Evolutionary conservation across 495 filamentous ascomycete genomes (phyloP).

Genomic region (Aspergillus bridgeri): DNA sequence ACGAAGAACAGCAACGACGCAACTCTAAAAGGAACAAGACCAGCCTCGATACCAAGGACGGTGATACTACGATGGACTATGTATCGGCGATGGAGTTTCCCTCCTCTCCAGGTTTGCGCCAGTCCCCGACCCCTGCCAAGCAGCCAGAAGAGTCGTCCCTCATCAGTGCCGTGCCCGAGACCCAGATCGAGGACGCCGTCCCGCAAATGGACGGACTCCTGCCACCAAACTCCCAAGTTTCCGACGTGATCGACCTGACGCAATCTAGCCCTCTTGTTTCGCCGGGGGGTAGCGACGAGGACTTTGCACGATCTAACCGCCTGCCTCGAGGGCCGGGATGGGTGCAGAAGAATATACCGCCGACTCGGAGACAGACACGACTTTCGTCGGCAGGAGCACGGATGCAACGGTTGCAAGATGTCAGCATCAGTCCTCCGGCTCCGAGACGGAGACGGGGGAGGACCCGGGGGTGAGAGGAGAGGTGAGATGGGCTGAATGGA

Average conservation of each 20-base stretch:
- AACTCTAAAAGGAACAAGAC: background rate
- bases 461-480: background rate
- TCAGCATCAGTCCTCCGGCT: conserved; percentile 26
- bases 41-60: conserved; percentile 13
- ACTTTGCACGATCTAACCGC: conserved; percentile 25
- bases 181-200: background rate
- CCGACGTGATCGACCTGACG: conserved; percentile 42
- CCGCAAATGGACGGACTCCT: background rate
- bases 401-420: conserved; percentile 20
- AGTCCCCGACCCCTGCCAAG: conserved; percentile 13
- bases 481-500: background rate
- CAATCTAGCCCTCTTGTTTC: conserved; percentile 34
- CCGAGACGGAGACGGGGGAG: background rate
- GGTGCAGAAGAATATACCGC: conserved; percentile 30
- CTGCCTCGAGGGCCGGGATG: conserved; percentile 36
- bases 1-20: conserved; percentile 15
- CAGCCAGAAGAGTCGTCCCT: conserved; percentile 8
- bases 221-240: conserved; percentile 22
- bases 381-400: conserved; percentile 19
- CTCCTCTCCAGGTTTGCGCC: conserved; percentile 17
- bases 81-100: conserved; percentile 10
- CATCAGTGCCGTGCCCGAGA: conserved; percentile 13
- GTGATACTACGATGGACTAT: conserved; percentile 7
- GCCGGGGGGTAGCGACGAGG: conserved; percentile 27
- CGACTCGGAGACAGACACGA: conserved; percentile 16